phyloP scores from a whole-genome alignment of 179 eudicot genomes.

The Beta lomatogona region DNA sequence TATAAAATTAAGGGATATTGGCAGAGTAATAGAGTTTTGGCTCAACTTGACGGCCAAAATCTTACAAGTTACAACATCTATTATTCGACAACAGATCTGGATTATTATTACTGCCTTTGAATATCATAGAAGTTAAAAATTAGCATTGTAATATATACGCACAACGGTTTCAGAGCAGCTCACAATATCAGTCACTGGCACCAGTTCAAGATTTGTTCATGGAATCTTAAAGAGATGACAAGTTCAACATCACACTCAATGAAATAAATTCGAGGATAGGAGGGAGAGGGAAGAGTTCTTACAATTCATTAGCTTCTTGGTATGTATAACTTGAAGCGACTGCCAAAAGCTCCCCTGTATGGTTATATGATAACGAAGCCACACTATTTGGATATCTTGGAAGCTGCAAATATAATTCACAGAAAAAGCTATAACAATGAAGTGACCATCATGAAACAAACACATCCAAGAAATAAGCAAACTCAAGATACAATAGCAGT shows the following conservation, averaged over 20 bases:
- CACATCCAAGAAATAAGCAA: neutral
- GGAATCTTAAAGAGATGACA: neutral
- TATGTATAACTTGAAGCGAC: conserved; percentile 75
- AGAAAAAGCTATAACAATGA: neutral
- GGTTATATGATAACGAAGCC: conserved; percentile 75
- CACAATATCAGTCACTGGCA: neutral
- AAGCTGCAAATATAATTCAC: conserved; percentile 44
- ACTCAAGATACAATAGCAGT: conserved; percentile 8
- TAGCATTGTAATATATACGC: neutral
- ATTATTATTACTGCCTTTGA: neutral
- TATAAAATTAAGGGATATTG: too few species aligned
- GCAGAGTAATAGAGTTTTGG: too few species aligned
- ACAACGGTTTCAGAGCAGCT: neutral
- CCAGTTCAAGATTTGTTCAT: neutral
- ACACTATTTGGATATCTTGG: conserved; percentile 69
- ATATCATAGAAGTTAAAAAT: neutral
- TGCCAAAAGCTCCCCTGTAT: conserved; percentile 68
- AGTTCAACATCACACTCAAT: neutral
- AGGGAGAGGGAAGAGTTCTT: conserved; percentile 21
- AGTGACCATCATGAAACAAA: neutral
- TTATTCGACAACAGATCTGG: neutral
- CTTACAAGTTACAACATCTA: neutral
- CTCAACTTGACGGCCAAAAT: neutral
- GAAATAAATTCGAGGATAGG: neutral
- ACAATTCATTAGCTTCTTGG: conserved; percentile 87